Base-by-base conservation (phyloP, 352 stramenopile genomes). In the Phytophthora gonapodyides region DNA sequence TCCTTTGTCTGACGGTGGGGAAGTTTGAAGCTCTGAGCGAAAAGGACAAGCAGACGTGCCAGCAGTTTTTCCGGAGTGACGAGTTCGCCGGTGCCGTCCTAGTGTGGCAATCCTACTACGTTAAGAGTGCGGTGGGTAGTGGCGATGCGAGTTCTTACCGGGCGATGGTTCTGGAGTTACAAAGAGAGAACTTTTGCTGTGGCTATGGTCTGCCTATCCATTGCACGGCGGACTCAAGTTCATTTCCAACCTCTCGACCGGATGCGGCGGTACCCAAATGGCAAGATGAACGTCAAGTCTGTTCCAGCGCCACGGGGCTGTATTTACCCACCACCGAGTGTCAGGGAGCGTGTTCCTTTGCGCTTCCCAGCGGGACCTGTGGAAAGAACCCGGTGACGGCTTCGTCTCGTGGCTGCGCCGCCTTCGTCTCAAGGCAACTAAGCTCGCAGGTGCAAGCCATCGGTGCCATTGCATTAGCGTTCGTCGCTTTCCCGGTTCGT, bases 61-160 rank as follows among this genome's bases (percentile, higher is more conserved):
- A 87, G 15, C 51, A 59, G 15, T 91, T 88, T 50, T 71, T 78
- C 50, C 69, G 58, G 35, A 87, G 77, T 53, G 73, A 90, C 51
- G 72, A 73, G 21, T 93, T 89, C 30, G 79, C 75, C 0, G 82
- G 84, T 42, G 70, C 75, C 31, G 73, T 78, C 47, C 66, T 93
- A 13, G 82, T 88, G 30, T 93, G 84, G 84, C 80, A 91, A 43
- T 76, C 78, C 16, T 93, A 91, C 59, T 91, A 88, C 59, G 50
- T 61, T 21, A 72, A 78, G 54, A 89, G 80, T 52, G 38, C 76
- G 17, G 56, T 51, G 19, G 55, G 55, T 3, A 63, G 62, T 47
- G 47, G 21, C 2, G 24, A 57, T 4, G 36, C 52, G 1, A 49
- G 52, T 36, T 75, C 74, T 9, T 82, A 84, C 30, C 77, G 80